A percentile compares a stretch with the other conserved stretches of the same genome.
phyloP scores from a whole-genome alignment of 305 asterid genomes.

The Fraxinus velutina region DNA sequence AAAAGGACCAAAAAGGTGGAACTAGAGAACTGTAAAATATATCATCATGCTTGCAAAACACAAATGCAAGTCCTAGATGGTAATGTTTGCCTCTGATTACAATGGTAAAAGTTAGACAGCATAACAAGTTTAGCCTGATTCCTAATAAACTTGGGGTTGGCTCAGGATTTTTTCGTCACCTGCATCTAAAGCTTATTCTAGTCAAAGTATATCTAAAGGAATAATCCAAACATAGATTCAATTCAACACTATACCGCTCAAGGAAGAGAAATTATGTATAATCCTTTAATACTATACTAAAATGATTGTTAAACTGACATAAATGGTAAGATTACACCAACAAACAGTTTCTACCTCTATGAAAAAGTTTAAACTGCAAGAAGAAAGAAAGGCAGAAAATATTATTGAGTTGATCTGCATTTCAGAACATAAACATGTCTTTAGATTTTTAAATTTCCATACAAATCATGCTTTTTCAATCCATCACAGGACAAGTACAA shows the following conservation, averaged over 20 bases:
- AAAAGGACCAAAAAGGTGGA: neutral
- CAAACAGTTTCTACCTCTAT: neutral
- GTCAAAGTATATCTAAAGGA: neutral
- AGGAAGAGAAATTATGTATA: neutral
- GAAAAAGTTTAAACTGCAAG: neutral
- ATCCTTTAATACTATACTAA: neutral
- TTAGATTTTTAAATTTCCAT: neutral
- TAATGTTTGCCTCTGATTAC: neutral
- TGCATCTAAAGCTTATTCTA: neutral
- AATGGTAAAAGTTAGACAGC: neutral
- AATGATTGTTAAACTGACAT: neutral
- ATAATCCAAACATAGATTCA: neutral
- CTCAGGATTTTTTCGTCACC: neutral
- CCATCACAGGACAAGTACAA: conserved; percentile 17
- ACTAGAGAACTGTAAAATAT: neutral
- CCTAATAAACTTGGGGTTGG: neutral
- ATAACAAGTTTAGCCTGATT: neutral
- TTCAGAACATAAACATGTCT: conserved; percentile 20
- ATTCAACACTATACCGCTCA: neutral
- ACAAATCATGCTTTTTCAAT: conserved; percentile 10
- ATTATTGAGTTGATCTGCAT: conserved; percentile 1
- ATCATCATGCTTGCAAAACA: neutral
- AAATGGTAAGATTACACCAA: neutral
- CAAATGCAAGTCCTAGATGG: neutral
- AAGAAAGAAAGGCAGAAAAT: neutral